Base-by-base conservation (phyloP, 352 stramenopile species). In the Saprolegnia parasitica region DNA sequence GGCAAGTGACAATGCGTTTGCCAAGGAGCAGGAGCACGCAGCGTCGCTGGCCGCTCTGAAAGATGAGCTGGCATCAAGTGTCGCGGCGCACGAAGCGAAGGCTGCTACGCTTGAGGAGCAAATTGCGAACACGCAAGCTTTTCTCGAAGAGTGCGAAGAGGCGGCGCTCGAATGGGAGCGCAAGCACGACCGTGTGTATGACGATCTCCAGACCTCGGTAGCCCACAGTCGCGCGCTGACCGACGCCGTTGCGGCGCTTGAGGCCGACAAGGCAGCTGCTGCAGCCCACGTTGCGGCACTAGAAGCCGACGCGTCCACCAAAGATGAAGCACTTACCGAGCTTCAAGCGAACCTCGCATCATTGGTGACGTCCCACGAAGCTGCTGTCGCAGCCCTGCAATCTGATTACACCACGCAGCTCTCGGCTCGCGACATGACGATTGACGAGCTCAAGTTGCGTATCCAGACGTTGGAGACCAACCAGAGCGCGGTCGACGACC, bases 111-210 rank as follows among this genome's bases (percentile, higher is more conserved):
- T 65, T 9, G 16, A 32, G 11, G 26, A 65, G 23, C 58, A 67
- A 67, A 23, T 67, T 15, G 11, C 20, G 21, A 67, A 67, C 35
- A 55, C 58, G 10, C 37, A 67, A 42, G 58, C 49, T 21, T 67
- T 67, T 42, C 37, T 42, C 1, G n/a, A 49, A 37, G 58, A 67
- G 23, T 67, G 58, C 45, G 58, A 67, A 56, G 58, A 24, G 35
- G 37, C 58, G n/a, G 42, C 35, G 15, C 50, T 67, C 21, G 58
- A 67, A 9, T 67, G 58, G 58, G 58, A 67, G 24, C 20, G 50
- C 15, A 67, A 67, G 26, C 20, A 23, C 21, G 58, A 67, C 40
- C 5, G 9, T n/a, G 29, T 67, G 40, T 24, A 35, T 16, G 45
- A 16, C 24, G 58, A 67, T 5, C 21, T 67, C 42, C 13, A 49